Base-by-base conservation (phyloP, 768 basidiomycete genomes). In the Lenzites betulinus region DNA sequence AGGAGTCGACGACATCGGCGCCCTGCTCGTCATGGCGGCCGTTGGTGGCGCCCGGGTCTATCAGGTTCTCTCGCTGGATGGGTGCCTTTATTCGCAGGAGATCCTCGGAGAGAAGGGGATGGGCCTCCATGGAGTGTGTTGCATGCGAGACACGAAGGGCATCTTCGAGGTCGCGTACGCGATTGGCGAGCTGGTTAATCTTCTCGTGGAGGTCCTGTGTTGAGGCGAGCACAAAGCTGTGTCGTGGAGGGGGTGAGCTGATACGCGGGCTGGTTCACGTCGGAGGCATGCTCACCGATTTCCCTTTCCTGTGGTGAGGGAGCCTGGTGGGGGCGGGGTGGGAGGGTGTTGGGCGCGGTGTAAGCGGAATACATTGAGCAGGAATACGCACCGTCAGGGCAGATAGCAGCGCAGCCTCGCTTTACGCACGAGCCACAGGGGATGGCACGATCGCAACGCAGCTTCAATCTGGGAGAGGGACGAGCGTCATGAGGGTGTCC, bases 121-220 rank as follows among this genome's bases (percentile, higher is more conserved):
- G 90, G 9, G 71, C 75, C 7, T 89, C 87, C 15, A 74, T 59
- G 1, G 89, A 83, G 18, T 87, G 70, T 49, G 81, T 80, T 7
- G 78, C 72, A 65, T 93, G 88, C 0, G 86, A 81, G 1, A 75
- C 67, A 26, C 88, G 81, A 26, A 93, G 74, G 9, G 76, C 84
- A 65, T 92, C 90, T 67, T 93, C 90, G 22, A 93, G 80, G 51
- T 91, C 85, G 58, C 90, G 83, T 23, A 92, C 85, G 44, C 90
- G 89, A 62, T 75, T 83, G 28, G 86, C 83, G 5, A 92, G 81
- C 67, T 90, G 85, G 20, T 83, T 77, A 54, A 92, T 92, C 73
- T 92, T 92, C 73, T 92, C 89, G 67, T 92, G 90, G 1, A 92
- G 78, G 64, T 92, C 90, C 71, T 88, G 87, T 0, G 89, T 91